These are phyloP conservation scores for Marvania coccoides DNA, from an alignment of 139 green algal genomes.

Conservation along the genomic window DNA sequence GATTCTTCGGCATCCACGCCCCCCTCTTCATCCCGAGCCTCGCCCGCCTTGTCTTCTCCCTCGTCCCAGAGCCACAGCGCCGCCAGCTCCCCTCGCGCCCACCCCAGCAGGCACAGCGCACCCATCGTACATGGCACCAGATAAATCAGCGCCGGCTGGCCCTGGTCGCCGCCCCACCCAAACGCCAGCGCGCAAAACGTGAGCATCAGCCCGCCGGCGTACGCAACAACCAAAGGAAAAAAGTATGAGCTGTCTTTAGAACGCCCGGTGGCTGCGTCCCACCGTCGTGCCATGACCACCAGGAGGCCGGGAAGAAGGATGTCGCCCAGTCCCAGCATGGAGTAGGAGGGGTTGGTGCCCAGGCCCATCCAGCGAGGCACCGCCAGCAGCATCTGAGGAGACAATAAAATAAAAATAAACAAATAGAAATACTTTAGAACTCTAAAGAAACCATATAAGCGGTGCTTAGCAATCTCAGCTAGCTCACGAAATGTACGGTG, in stretches of 20 bases:
- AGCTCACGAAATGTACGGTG: no score
- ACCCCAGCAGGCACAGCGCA: constrained; percentile 30
- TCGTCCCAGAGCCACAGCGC: constrained; percentile 33
- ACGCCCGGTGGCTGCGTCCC: constrained; percentile 2
- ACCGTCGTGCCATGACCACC: constrained; percentile 38
- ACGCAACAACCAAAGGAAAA: constrained; percentile 35
- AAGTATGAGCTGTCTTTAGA: constrained; percentile 37
- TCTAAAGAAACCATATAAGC: no score
- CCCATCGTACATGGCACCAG: constrained; percentile 83
- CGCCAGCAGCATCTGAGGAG: constrained; percentile 79
- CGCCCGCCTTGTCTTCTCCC: not conserved
- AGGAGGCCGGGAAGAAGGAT: constrained; percentile 76
- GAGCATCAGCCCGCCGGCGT: constrained; percentile 64
- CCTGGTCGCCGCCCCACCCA: constrained; percentile 38
- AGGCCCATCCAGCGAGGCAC: constrained; percentile 40
- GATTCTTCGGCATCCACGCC: not conserved
- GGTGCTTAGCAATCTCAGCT: no score
- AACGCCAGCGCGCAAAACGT: constrained; percentile 75
- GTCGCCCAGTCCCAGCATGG: constrained; percentile 53
- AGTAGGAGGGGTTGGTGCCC: constrained; percentile 2
- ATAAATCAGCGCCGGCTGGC: constrained; percentile 92
- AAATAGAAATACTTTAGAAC: no score
- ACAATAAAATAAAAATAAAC: no score
- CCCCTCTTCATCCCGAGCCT: no score
- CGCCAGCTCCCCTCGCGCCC: constrained; percentile 38